Evolutionary conservation across 805 yeast species (phyloP).

Genomic region (Lachancea kluyveri): DNA sequence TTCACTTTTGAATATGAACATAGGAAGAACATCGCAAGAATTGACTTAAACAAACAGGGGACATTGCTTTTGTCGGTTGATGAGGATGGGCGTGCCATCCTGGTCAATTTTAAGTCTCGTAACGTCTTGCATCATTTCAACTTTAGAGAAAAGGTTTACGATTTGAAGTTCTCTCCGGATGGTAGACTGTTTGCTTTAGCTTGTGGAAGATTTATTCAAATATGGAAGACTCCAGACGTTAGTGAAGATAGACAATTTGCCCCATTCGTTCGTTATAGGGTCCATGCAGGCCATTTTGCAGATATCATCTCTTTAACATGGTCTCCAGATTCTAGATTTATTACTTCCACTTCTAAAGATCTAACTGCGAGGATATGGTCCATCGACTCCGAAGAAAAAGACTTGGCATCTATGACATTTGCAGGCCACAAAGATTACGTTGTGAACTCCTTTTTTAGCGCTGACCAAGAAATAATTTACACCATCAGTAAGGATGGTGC

Average conservation of each 20-base stretch:
- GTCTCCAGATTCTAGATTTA: conserved; percentile 87
- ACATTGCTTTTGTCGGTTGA: conserved; percentile 80
- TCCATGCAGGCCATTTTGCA: conserved; percentile 88
- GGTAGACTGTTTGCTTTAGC: conserved; percentile 86
- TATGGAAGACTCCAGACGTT: conserved; percentile 85
- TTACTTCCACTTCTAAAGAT: conserved; percentile 83
- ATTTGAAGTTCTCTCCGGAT: conserved; percentile 80
- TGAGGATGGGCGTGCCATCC: conserved; percentile 85
- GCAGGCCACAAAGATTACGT: conserved; percentile 93
- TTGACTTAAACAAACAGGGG: conserved; percentile 80
- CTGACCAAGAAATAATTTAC: conserved; percentile 83
- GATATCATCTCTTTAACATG: conserved; percentile 75
- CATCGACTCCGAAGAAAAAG: conserved; percentile 58
- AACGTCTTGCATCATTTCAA: conserved; percentile 91
- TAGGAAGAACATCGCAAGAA: conserved; percentile 68
- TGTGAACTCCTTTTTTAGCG: conserved; percentile 77
- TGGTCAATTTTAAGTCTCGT: conserved; percentile 77
- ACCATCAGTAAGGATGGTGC: conserved; percentile 96
- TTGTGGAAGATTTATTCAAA: conserved; percentile 72
- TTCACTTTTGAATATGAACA: conserved; percentile 92
- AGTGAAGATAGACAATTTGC: conserved; percentile 89
- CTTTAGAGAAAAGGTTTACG: conserved; percentile 72
- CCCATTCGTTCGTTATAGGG: conserved; percentile 86
- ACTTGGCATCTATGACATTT: conserved; percentile 69
- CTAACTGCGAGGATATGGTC: conserved; percentile 84